A percentile compares a stretch with the other conserved stretches of the same genome.
Conservation (phyloP, 768 basidiomycete species). For the Lactarius sanguifluus region DNA sequence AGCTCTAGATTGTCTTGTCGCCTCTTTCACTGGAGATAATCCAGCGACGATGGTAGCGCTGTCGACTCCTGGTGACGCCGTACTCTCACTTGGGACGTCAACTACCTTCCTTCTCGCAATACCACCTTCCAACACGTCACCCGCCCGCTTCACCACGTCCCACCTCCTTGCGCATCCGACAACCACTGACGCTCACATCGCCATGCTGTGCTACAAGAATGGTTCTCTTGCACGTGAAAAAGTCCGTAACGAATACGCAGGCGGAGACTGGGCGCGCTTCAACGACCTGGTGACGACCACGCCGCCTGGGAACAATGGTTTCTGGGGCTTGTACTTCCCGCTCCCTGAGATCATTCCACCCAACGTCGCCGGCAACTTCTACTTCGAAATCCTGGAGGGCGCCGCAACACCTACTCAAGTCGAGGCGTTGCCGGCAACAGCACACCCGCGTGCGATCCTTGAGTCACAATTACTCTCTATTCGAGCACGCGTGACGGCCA, state of each 20-base stretch:
- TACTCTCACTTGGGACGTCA: constrained; percentile 86
- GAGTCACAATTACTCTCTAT: constrained; percentile 87
- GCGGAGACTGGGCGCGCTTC: constrained; percentile 64
- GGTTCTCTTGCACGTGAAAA: constrained; percentile 80
- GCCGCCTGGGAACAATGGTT: constrained; percentile 57
- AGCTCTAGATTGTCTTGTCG: constrained; percentile 65
- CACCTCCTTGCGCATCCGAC: constrained; percentile 75
- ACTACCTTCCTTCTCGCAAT: constrained; percentile 83
- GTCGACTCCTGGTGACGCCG: constrained; percentile 74
- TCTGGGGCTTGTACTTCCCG: constrained; percentile 76
- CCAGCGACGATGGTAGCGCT: constrained; percentile 78
- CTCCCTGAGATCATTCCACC: constrained; percentile 87
- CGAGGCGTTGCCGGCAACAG: constrained; percentile 41
- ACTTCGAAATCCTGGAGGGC: constrained; percentile 47
- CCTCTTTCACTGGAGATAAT: constrained; percentile 89
- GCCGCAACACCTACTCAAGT: constrained; percentile 24
- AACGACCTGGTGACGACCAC: constrained; percentile 60
- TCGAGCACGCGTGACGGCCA: constrained; percentile 64
- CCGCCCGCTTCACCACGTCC: constrained; percentile 70
- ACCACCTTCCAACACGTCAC: constrained; percentile 60
- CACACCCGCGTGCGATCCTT: constrained; percentile 74
- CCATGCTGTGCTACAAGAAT: constrained; percentile 93
- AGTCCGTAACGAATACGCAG: constrained; percentile 64
- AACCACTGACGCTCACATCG: constrained; percentile 61
- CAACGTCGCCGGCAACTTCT: constrained; percentile 67